Percentiles rank a stretch among this genome's conserved stretches.
Evolutionary conservation across 176 grass and related monocot genomes (phyloP).

Genomic region (Stipa capillata): DNA sequence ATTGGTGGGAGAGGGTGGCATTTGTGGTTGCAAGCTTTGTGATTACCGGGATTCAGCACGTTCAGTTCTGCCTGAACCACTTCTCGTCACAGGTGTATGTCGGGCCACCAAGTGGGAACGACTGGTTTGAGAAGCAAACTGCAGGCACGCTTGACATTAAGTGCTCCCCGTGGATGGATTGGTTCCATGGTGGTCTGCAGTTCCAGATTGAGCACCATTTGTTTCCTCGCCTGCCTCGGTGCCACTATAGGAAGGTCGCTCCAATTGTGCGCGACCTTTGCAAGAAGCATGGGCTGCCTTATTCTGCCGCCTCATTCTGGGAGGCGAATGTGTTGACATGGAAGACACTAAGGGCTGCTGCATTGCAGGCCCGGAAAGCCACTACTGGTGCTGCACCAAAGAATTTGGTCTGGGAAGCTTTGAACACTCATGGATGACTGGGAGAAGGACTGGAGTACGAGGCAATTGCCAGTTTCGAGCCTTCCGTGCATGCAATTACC

Average conservation of each 20-base stretch:
- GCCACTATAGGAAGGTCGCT: constrained; percentile 53
- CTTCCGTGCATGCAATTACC: neutral
- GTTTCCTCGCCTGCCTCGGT: constrained; percentile 78
- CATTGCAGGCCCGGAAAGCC: constrained; percentile 60
- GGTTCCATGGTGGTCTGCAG: constrained; percentile 95
- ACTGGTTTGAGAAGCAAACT: constrained; percentile 99
- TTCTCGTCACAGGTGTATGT: constrained; percentile 76
- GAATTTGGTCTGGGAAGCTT: constrained; percentile 92
- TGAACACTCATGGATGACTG: constrained; percentile 74
- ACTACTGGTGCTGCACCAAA: neutral
- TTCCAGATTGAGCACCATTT: constrained; percentile 97
- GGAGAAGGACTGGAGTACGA: neutral
- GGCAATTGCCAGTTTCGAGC: neutral
- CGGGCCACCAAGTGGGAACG: constrained; percentile 68
- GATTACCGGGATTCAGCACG: constrained; percentile 76
- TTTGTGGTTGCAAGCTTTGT: constrained; percentile 70
- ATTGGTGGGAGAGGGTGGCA: constrained; percentile 60
- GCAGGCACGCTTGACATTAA: constrained; percentile 61
- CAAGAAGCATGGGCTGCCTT: constrained; percentile 79
- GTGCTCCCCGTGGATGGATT: constrained; percentile 94
- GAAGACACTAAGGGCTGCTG: constrained; percentile 61
- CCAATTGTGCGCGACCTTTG: constrained; percentile 74
- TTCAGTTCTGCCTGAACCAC: constrained; percentile 94
- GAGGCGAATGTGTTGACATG: constrained; percentile 60
- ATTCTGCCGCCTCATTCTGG: constrained; percentile 60